Percentiles rank a stretch among this genome's conserved stretches.
These are phyloP conservation scores for Camillea tinctor DNA, from an alignment of 2,329 filamentous ascomycete genomes.

Conservation along the genomic window DNA sequence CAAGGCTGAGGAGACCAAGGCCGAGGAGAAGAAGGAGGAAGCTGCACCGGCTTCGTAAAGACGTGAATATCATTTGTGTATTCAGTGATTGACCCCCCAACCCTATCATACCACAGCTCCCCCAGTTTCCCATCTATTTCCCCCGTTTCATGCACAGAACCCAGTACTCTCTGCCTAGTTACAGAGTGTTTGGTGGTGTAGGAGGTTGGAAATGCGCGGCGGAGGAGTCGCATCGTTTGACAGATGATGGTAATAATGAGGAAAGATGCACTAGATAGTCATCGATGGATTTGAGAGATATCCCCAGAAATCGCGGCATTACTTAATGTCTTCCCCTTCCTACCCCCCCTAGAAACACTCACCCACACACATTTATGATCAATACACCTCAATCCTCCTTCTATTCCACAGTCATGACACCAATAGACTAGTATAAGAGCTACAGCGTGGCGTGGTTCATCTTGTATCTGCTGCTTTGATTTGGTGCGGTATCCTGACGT, in stretches of 20 bases:
- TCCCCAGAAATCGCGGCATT: conserved; percentile 26
- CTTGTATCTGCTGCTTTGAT: background rate
- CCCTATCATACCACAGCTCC: background rate
- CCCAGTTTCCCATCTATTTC: background rate
- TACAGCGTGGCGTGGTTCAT: background rate
- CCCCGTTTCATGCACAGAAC: background rate
- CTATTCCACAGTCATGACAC: conserved; percentile 1
- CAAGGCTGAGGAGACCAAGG: conserved; percentile 29
- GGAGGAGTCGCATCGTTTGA: conserved; percentile 7
- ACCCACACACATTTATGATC: conserved; percentile 27
- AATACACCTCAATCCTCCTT: conserved; percentile 24
- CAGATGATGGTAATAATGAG: conserved; percentile 23
- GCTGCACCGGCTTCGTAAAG: conserved; percentile 17
- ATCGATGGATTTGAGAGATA: conserved; percentile 23
- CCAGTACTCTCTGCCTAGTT: background rate
- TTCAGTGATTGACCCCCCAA: background rate
- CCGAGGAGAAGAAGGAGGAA: conserved; percentile 29
- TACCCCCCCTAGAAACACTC: conserved; percentile 13
- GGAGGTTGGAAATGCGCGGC: background rate
- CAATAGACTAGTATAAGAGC: conserved; percentile 4
- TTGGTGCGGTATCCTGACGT: background rate
- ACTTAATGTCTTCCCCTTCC: conserved; percentile 21
- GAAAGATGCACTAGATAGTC: conserved; percentile 19
- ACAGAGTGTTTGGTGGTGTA: conserved; percentile 4
- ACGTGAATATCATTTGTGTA: background rate